Percentiles rank a stretch among this genome's conserved stretches.
These are phyloP conservation scores for Candida smagusa DNA, from an alignment of 1,139 yeast species.

Conservation along the genomic window DNA sequence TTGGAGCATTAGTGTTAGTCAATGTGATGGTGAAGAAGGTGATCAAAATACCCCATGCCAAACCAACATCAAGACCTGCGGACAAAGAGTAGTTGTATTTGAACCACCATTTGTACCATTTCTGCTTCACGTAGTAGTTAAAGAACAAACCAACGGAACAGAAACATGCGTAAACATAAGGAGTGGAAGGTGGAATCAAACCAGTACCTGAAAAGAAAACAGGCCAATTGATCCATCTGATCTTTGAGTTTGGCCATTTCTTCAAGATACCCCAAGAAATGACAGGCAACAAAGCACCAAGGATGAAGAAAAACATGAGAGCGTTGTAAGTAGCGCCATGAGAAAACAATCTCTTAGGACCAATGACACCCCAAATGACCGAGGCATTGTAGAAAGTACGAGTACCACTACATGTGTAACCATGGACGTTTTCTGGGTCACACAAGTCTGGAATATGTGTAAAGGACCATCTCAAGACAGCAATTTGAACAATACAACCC, in stretches of 20 bases:
- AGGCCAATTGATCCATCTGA: conserved; percentile 45
- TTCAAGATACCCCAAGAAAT: conserved; percentile 45
- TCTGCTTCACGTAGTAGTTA: conserved; percentile 31
- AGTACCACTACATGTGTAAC: conserved; percentile 30
- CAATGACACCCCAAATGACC: conserved; percentile 46
- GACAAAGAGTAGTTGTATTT: conserved; percentile 59
- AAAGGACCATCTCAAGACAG: conserved; percentile 45
- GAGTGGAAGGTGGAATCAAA: conserved; percentile 45
- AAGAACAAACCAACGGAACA: conserved; percentile 32
- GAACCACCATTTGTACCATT: conserved; percentile 58
- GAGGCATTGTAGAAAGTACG: conserved; percentile 38
- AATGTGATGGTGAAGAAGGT: conserved; percentile 40
- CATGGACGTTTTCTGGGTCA: conserved; percentile 31
- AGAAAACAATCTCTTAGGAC: conserved; percentile 38
- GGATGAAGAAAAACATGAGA: conserved; percentile 38
- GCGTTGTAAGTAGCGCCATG: conserved; percentile 36
- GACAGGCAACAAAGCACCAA: conserved; percentile 36
- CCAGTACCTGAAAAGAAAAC: conserved; percentile 49
- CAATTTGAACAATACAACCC: conserved; percentile 44
- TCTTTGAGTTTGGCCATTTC: conserved; percentile 44
- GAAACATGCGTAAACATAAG: conserved; percentile 41
- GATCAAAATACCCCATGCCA: conserved; percentile 48
- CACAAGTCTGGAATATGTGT: conserved; percentile 49
- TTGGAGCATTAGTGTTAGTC: conserved; percentile 27
- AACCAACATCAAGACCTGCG: conserved; percentile 55